Evolutionary conservation across 2,329 filamentous ascomycete species (phyloP).

Genomic region (Xylariaceae sp.): DNA sequence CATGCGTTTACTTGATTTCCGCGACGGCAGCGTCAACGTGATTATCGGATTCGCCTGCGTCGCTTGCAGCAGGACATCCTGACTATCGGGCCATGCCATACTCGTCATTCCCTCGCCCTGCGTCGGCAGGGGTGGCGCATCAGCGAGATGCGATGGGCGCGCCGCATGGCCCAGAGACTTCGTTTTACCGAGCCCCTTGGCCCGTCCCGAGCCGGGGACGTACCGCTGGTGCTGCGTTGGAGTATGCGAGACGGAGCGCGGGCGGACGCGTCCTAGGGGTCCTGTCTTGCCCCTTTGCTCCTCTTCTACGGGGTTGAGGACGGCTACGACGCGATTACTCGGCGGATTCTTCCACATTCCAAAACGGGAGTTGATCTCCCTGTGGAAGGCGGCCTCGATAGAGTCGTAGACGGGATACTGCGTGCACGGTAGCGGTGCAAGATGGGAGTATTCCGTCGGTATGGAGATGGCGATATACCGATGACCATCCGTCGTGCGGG

Average conservation of each 20-base stretch:
- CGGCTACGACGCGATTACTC: conserved; percentile 25
- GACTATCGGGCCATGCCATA: not conserved
- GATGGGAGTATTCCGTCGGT: conserved; percentile 45
- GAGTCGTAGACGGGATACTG: conserved; percentile 24
- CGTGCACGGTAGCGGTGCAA: conserved; percentile 30
- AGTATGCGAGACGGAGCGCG: conserved; percentile 17
- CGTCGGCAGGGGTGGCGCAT: not conserved
- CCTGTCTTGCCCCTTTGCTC: conserved; percentile 29
- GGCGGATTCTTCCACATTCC: conserved; percentile 14
- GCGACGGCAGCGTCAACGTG: conserved; percentile 18
- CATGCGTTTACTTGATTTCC: conserved; percentile 24
- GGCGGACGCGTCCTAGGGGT: conserved; percentile 16
- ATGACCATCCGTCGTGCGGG: conserved; percentile 48
- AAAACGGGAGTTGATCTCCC: conserved; percentile 19
- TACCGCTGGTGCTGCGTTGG: conserved; percentile 19
- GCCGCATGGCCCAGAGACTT: conserved; percentile 4
- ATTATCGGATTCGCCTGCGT: conserved; percentile 5
- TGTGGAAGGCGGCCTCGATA: conserved; percentile 16
- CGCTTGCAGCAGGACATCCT: not conserved
- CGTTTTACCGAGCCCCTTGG: not conserved
- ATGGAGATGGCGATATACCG: conserved; percentile 59
- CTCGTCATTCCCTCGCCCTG: not conserved
- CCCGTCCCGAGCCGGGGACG: not conserved
- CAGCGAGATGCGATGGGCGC: not conserved
- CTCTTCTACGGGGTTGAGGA: conserved; percentile 36